Evolutionary conservation across 2,329 filamentous ascomycete species (phyloP), one percentile per base, ranked within the genome.

Genomic region (Paraconiothyrium brasiliense): DNA sequence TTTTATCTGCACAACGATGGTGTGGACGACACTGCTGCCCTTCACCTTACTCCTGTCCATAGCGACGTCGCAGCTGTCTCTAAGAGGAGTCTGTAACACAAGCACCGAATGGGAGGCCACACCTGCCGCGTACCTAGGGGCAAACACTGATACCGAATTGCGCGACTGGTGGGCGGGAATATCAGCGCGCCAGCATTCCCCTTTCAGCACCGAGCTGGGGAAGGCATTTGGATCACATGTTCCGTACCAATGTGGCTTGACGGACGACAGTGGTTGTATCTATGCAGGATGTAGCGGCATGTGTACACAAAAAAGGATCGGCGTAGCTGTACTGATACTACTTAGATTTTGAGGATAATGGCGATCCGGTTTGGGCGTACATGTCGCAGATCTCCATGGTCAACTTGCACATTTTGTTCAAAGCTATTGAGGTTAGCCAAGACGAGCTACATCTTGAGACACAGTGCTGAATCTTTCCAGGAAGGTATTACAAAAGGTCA

Each of bases 191-290:
- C 39, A n/a, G 22, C 52, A 55, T 24, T 44, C 39, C 10, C 13
- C 37, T 16, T 55, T 55, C 20, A 44, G 39, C 16, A 55, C 27
- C 7, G 52, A 55, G 43, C 11, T 55, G 5, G 52, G 52, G 6
- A 55, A 55, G 24, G 52, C 52, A n/a, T 55, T 55, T 44, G 52
- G 52, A n/a, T 32, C 20, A n/a, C 52, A 55, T 32, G 52, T 55
- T 3, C 52, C 52, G 16, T 55, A 55, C 32, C 20, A 55, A 14
- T 55, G 52, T n/a, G 52, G 52, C 14, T 34, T 55, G 27, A 55
- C 52, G 13, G 52, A 44, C 7, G 52, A 55, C 16, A 55, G 52
- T 46, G 39, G 22, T 20, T 55, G 52, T 34, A 55, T 55, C 20
- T 55, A 55, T 22, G 52, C 52, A 13, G 52, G 52, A 11, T 55